Evolutionary conservation across 2,329 filamentous ascomycete species (phyloP).

Genomic region (Penicillium paneum): DNA sequence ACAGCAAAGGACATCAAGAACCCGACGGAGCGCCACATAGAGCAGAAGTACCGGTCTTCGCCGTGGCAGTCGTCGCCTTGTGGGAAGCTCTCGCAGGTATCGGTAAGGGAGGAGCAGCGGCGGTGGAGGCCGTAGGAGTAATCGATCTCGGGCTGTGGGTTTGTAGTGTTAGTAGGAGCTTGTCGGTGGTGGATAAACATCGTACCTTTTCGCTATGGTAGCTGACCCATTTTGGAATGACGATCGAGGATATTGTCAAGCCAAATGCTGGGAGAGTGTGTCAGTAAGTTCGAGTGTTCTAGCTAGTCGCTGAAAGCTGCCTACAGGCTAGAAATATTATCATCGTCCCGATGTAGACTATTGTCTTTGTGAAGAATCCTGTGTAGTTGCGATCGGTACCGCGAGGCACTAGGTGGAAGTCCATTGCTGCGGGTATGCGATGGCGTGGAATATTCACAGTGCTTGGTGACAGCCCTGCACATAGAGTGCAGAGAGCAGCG

Average conservation of each 20-base stretch:
- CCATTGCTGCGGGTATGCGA: conserved; percentile 29
- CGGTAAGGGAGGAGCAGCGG: conserved; percentile 69
- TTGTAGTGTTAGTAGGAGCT: neutral
- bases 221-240: conserved; percentile 49
- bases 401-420: conserved; percentile 44
- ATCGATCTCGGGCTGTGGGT: conserved; percentile 50
- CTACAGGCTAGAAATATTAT: conserved; percentile 45
- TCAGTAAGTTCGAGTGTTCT: neutral
- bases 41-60: conserved; percentile 75
- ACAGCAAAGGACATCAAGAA: conserved; percentile 84
- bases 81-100: conserved; percentile 59
- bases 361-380: conserved; percentile 48
- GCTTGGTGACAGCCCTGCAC: neutral
- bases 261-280: conserved; percentile 36
- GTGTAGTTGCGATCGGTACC: conserved; percentile 47
- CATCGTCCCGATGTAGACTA: conserved; percentile 46
- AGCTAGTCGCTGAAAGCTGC: conserved; percentile 10
- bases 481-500: neutral
- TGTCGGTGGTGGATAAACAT: neutral
- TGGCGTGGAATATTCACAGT: neutral
- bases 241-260: conserved; percentile 46
- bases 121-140: conserved; percentile 76
- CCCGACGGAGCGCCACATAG: conserved; percentile 82
- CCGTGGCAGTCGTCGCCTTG: conserved; percentile 63
- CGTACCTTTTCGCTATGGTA: conserved; percentile 46